Percentiles rank a stretch among this genome's conserved stretches.
Evolutionary conservation across 2,329 filamentous ascomycete genomes (phyloP).

Genomic region (Aureobasidium melanogenum): DNA sequence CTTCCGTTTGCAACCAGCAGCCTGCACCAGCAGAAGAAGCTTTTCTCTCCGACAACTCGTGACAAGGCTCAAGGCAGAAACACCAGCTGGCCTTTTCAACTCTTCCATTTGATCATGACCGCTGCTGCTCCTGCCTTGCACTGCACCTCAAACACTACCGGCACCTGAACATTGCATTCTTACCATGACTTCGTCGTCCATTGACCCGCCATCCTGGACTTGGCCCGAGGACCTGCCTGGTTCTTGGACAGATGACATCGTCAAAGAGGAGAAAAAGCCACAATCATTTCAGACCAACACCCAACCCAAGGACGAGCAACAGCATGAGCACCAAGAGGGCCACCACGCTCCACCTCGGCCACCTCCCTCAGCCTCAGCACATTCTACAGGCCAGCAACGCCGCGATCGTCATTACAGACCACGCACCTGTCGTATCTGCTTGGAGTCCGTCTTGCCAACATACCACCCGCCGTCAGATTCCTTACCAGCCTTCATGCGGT

Average conservation of each 20-base stretch:
- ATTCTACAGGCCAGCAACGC: not conserved
- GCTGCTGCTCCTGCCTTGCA: not conserved
- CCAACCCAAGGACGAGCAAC: conserved; percentile 15
- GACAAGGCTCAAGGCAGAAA: not conserved
- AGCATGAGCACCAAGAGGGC: not conserved
- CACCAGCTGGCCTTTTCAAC: conserved; percentile 10
- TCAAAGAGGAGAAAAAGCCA: not conserved
- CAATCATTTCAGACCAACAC: not conserved
- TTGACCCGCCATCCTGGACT: conserved; percentile 29
- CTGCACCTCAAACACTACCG: not conserved
- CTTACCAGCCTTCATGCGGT: conserved; percentile 45
- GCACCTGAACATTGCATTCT: not conserved
- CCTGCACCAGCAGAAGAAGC: not conserved
- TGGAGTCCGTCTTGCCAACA: conserved; percentile 61
- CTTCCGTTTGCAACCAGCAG: not conserved
- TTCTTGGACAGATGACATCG: conserved; percentile 15
- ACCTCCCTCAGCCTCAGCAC: not conserved
- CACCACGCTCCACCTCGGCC: not conserved
- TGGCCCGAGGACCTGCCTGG: conserved; percentile 39
- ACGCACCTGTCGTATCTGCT: conserved; percentile 79
- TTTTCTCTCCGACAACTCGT: not conserved
- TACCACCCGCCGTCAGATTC: conserved; percentile 41
- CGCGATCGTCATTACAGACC: conserved; percentile 48
- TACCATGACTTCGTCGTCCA: conserved; percentile 35
- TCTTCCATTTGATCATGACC: conserved; percentile 1